Evolutionary conservation across 768 basidiomycete genomes (phyloP).

Genomic region (Pleurotus eryngii): DNA sequence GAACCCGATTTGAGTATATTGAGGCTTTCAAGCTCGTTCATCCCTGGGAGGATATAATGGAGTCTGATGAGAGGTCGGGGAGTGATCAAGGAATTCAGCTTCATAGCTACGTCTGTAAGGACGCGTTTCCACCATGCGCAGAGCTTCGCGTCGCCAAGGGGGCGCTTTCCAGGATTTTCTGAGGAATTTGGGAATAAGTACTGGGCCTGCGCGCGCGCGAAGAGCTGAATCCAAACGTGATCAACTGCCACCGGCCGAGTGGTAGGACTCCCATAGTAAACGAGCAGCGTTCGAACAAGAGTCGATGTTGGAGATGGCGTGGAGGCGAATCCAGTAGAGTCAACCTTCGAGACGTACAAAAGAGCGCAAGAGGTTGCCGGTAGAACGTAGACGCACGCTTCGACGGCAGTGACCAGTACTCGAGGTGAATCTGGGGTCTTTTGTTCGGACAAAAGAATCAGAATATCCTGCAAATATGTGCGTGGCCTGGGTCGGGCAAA

Average conservation of each 20-base stretch:
- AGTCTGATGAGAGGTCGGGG: constrained; percentile 31
- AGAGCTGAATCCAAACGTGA: constrained; percentile 80
- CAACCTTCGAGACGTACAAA: constrained; percentile 91
- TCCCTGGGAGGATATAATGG: constrained; percentile 72
- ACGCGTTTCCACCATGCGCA: constrained; percentile 93
- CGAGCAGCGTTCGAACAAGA: constrained; percentile 65
- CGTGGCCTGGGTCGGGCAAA: constrained; percentile 67
- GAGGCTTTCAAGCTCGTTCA: constrained; percentile 61
- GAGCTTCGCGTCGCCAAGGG: constrained; percentile 73
- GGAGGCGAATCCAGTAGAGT: constrained; percentile 78
- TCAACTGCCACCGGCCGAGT: constrained; percentile 57
- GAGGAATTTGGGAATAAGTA: constrained; percentile 92
- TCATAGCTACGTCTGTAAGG: constrained; percentile 51
- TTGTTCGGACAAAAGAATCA: constrained; percentile 73
- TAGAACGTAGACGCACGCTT: constrained; percentile 72
- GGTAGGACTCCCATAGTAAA: constrained; percentile 57
- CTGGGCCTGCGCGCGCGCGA: constrained; percentile 86
- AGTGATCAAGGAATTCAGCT: constrained; percentile 28
- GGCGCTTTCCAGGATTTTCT: constrained; percentile 64
- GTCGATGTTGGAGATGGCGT: constrained; percentile 64
- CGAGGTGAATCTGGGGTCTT: constrained; percentile 42
- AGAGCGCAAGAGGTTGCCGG: constrained; percentile 67
- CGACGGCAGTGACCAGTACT: constrained; percentile 75
- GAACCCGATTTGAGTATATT: constrained; percentile 46
- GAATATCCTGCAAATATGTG: constrained; percentile 70